A percentile compares a stretch with the other conserved stretches of the same genome.
Conservation (phyloP, 139 green algal species). For the Coccomyxa sp. region DNA sequence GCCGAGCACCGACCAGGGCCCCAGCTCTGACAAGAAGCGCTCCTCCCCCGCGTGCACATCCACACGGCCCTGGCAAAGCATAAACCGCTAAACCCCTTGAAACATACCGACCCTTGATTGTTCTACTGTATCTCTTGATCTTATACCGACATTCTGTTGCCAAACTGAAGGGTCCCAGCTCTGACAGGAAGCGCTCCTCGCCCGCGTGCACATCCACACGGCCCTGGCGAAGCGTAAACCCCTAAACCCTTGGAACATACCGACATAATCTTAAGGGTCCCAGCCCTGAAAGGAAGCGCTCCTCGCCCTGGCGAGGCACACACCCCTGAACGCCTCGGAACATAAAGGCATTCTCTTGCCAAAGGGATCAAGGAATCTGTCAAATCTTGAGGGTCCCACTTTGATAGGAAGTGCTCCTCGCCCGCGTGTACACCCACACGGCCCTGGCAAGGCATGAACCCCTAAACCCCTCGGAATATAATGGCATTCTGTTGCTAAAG, state of each 20-base stretch:
- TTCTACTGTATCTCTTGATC: background rate
- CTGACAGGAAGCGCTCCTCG: conserved; percentile 37
- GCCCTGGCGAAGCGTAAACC: conserved; percentile 17
- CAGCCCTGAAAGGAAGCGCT: conserved; percentile 40
- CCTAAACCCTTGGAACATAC: background rate
- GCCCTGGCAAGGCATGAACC: conserved; percentile 20
- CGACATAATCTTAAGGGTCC: conserved; percentile 21
- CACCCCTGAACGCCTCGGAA: too few relatives aligned
- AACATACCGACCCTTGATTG: too few relatives aligned
- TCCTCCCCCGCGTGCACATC: conserved; percentile 33
- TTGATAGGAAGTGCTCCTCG: too few relatives aligned
- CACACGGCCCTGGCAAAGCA: conserved; percentile 25
- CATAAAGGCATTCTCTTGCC: too few relatives aligned
- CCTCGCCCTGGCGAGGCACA: conserved; percentile 23
- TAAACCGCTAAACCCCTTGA: too few relatives aligned
- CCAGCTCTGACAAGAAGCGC: conserved; percentile 39
- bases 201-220: conserved; percentile 28
- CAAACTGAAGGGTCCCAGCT: conserved; percentile 32
- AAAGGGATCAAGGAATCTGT: too few relatives aligned
- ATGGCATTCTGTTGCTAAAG: too few relatives aligned
- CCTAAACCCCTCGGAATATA: too few relatives aligned
- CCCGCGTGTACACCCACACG: conserved; percentile 28
- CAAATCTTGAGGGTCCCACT: too few relatives aligned
- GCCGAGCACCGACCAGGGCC: conserved; percentile 41
- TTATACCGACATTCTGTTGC: background rate